Conservation (phyloP, 768 basidiomycete genomes). For the Rhizopogon roseolus region DNA sequence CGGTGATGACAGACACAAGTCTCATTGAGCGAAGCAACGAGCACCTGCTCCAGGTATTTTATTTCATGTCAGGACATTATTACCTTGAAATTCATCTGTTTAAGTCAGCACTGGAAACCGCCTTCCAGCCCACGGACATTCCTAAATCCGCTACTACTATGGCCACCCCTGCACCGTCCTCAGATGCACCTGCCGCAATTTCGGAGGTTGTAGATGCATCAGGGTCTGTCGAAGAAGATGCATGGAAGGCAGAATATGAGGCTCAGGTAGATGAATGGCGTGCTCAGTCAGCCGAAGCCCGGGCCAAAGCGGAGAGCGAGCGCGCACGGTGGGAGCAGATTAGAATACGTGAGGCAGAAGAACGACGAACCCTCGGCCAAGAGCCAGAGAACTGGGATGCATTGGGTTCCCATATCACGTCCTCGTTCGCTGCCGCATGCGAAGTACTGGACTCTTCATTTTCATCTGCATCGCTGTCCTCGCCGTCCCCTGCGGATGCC, state of each 20-base stretch:
- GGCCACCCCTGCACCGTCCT: neutral
- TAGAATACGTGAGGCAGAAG: conserved; percentile 39
- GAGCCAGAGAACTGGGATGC: conserved; percentile 13
- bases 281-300: conserved; percentile 63
- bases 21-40: conserved; percentile 18
- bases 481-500: conserved; percentile 36
- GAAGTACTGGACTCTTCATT: conserved; percentile 12
- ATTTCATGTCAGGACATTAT: neutral
- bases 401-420: conserved; percentile 21
- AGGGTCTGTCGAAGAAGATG: conserved; percentile 28
- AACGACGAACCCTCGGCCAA: conserved; percentile 32
- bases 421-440: neutral
- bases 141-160: conserved; percentile 6
- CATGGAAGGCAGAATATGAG: conserved; percentile 69
- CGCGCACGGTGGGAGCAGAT: conserved; percentile 69
- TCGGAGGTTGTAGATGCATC: neutral
- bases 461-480: conserved; percentile 15
- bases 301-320: conserved; percentile 70
- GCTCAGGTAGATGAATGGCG: conserved; percentile 68
- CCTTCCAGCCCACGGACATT: conserved; percentile 22
- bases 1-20: conserved; percentile 23
- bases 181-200: neutral
- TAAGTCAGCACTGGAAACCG: conserved; percentile 19
- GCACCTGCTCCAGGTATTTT: conserved; percentile 18
- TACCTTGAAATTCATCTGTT: neutral